Percentiles rank a stretch among this genome's conserved stretches.
These are phyloP conservation scores for Schizosaccharomyces lindneri DNA, from an alignment of 805 yeast genomes.

Conservation along the genomic window DNA sequence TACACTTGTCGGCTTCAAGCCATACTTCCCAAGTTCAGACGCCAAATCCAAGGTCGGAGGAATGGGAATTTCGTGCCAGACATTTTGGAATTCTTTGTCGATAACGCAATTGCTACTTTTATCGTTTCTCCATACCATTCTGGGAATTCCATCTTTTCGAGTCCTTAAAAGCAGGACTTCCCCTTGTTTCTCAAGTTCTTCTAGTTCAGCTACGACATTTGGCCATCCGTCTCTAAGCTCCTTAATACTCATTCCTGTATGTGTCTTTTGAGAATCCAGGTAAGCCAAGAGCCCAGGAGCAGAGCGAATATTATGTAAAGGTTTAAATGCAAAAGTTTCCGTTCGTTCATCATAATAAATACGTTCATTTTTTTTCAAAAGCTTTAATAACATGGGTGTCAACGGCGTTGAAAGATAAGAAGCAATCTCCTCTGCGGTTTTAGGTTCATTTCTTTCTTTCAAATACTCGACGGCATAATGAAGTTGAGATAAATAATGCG, in stretches of 20 bases:
- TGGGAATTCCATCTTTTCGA: slow-evolving; percentile 81
- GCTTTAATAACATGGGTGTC: slow-evolving; percentile 41
- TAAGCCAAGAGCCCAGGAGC: slow-evolving; percentile 53
- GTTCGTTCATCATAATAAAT: slow-evolving; percentile 38
- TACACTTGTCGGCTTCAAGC: slow-evolving; percentile 92
- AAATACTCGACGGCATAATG: slow-evolving; percentile 80
- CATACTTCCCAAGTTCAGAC: slow-evolving; percentile 46
- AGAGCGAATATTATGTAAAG: slow-evolving; percentile 66
- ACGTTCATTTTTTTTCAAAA: slow-evolving; percentile 52
- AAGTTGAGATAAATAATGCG: slow-evolving; percentile 60
- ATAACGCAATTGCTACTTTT: slow-evolving; percentile 11
- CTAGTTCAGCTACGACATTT: slow-evolving; percentile 57
- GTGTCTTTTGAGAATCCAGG: slow-evolving; percentile 58
- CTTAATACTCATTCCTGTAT: slow-evolving; percentile 65
- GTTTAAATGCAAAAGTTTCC: slow-evolving; percentile 59
- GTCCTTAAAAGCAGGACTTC: slow-evolving; percentile 44
- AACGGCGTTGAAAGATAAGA: slow-evolving; percentile 37
- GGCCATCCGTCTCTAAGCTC: slow-evolving; percentile 83
- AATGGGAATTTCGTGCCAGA: slow-evolving; percentile 58
- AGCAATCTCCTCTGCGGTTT: slow-evolving; percentile 37
- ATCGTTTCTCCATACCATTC: slow-evolving; percentile 71
- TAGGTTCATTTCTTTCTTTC: slow-evolving; percentile 45
- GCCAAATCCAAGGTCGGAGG: slow-evolving; percentile 71
- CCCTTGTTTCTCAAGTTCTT: slow-evolving; percentile 49
- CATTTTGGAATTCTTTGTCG: slow-evolving; percentile 55